Evolutionary conservation across 495 filamentous ascomycete genomes (phyloP), one percentile per base, ranked within the genome.

Genomic region (Penicillium tannophilum): DNA sequence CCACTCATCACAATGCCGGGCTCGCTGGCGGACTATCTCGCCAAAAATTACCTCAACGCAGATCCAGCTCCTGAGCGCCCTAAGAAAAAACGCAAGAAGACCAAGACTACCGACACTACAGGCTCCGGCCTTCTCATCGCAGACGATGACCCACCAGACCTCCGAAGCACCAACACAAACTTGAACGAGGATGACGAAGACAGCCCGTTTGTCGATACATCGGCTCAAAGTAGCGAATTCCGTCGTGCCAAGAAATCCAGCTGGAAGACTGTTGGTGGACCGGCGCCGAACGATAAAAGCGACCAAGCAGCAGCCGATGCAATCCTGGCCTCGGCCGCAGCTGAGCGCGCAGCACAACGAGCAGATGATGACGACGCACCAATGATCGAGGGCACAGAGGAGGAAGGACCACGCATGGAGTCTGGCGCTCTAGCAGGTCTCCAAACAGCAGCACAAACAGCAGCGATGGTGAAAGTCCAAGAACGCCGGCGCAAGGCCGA

Each of bases 11-110:
- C 16, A 49, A 56, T 70, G 67, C 63, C 67, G 1, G 67, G 67
- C 64, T 83, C 87, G 54, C 84, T 96, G 62, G 88, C 92, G 28
- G 84, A 86, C 73, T 99, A 98, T 73, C 88, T 99, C 51, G 93
- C 94, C 53, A 89, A 92, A 63, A 96, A 92, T 73, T 99, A 99
- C 76, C 87, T 99, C 36, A 91, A 83, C 5, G 89, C 90, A 31
- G 90, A 93, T 70, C 73, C 75, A 1, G 56, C 61, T 10, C 57
- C 73, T n/a, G 76, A 86, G 43, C 86, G 87, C 47, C 79, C 88
- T 12, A 82, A 84, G 26, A 87, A 89, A 69, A 92, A 93, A 67
- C 89, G 87, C 67, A 92, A 91, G 76, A 96, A 96, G 79, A 86
- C 89, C 62, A 94, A 94, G 69, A 72, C 84, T 55, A 79, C 84